A percentile compares a stretch with the other conserved stretches of the same genome.
Evolutionary conservation across 768 basidiomycete genomes (phyloP).

Genomic region (Boletus pseudopeckii): DNA sequence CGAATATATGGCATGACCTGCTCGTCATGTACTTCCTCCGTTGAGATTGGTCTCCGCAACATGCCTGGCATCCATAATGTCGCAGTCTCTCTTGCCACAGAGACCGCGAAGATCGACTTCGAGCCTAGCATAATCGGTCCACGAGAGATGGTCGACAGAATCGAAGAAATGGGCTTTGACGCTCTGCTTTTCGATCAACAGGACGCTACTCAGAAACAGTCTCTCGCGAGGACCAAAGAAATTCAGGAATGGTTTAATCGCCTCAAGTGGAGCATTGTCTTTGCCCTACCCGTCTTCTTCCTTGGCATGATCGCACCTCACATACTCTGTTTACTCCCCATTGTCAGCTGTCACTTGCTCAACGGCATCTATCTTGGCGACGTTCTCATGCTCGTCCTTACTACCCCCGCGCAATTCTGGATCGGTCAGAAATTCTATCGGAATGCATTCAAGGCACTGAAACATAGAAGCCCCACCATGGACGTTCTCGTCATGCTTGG

Average conservation of each 20-base stretch:
- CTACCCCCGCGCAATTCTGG: slow-evolving; percentile 92
- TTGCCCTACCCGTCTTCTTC: slow-evolving; percentile 94
- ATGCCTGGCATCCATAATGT: slow-evolving; percentile 74
- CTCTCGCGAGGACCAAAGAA: slow-evolving; percentile 86
- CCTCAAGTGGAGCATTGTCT: slow-evolving; percentile 67
- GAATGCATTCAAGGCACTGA: slow-evolving; percentile 87
- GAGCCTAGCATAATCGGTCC: slow-evolving; percentile 71
- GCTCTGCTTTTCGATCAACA: slow-evolving; percentile 79
- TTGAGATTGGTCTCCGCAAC: slow-evolving; percentile 64
- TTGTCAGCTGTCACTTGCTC: slow-evolving; percentile 51
- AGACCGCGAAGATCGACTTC: slow-evolving; percentile 71
- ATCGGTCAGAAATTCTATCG: slow-evolving; percentile 84
- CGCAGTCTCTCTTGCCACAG: slow-evolving; percentile 71
- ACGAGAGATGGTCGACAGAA: slow-evolving; percentile 83
- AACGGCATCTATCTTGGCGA: slow-evolving; percentile 81
- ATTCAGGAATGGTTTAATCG: slow-evolving; percentile 85
- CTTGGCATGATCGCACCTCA: slow-evolving; percentile 80
- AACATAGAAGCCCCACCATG: slow-evolving; percentile 92
- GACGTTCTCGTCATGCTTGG: slow-evolving; percentile 96
- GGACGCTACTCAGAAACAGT: slow-evolving; percentile 80
- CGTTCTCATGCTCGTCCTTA: slow-evolving; percentile 67
- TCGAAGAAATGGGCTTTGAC: slow-evolving; percentile 89
- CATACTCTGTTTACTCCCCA: slow-evolving; percentile 53
- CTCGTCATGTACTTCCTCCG: slow-evolving; percentile 71
- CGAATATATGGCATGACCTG: slow-evolving; percentile 93